Conservation (phyloP, 176 grass and related monocot species). For the Eragrostis nindensis region DNA sequence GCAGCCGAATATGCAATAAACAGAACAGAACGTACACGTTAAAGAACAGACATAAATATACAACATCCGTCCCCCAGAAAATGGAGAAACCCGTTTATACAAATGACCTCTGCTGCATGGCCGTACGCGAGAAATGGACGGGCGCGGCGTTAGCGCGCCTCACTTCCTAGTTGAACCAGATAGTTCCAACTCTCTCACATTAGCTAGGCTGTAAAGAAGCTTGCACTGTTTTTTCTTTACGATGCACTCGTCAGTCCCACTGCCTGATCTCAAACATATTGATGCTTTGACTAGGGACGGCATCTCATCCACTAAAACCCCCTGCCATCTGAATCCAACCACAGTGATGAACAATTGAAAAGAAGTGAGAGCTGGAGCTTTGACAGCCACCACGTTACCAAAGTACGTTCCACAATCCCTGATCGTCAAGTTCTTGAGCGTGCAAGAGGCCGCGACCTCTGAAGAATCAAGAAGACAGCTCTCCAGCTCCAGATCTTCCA, state of each 20-base stretch:
- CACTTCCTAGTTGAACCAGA: no score
- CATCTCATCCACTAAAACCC: slow-evolving; percentile 20
- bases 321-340: background rate
- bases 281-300: background rate
- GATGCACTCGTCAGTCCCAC: no score
- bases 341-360: background rate
- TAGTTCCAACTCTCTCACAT: slow-evolving; percentile 16
- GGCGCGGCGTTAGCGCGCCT: no score
- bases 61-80: no score
- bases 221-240: background rate
- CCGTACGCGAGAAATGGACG: no score
- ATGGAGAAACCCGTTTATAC: no score
- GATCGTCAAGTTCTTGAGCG: slow-evolving; percentile 27
- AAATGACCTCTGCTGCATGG: no score
- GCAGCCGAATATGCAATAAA: no score
- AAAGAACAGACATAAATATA: no score
- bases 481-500: slow-evolving; percentile 24
- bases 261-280: background rate
- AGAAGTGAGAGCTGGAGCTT: slow-evolving; percentile 8
- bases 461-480: background rate
- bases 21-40: no score
- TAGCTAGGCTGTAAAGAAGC: slow-evolving; percentile 27
- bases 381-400: background rate
- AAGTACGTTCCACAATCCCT: background rate
- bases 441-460: slow-evolving; percentile 13